Percentiles rank a stretch among this genome's conserved stretches.
Conservation (phyloP, 1,284 basidiomycete genomes). For the Inonotus obliquus region DNA sequence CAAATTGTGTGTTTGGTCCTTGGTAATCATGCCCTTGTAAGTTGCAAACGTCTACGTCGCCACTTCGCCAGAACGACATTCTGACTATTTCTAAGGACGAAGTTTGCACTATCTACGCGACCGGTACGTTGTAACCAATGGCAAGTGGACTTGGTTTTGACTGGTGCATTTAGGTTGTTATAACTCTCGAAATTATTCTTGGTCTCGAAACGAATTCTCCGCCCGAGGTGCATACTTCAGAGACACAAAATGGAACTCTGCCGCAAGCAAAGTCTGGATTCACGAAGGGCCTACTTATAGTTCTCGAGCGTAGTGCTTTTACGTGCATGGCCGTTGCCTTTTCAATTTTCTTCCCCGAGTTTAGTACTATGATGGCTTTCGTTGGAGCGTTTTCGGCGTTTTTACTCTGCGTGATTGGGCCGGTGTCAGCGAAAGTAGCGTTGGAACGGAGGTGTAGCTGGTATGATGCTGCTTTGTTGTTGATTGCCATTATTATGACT, state of each 20-base stretch:
- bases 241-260: neutral
- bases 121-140: constrained; percentile 52
- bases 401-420: constrained; percentile 77
- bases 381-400: constrained; percentile 87
- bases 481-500: constrained; percentile 59
- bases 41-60: constrained; percentile 24
- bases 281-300: constrained; percentile 43
- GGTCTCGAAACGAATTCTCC: constrained; percentile 49
- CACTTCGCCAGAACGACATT: neutral
- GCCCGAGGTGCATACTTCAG: constrained; percentile 14
- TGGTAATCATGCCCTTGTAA: constrained; percentile 81
- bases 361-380: constrained; percentile 88
- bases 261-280: constrained; percentile 22
- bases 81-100: constrained; percentile 47
- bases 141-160: constrained; percentile 3
- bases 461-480: constrained; percentile 56
- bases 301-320: constrained; percentile 56
- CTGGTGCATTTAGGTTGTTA: constrained; percentile 54
- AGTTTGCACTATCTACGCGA: constrained; percentile 82
- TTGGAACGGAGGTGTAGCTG: constrained; percentile 44
- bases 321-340: constrained; percentile 59
- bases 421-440: constrained; percentile 60
- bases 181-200: constrained; percentile 73
- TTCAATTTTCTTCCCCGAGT: constrained; percentile 80
- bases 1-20: constrained; percentile 79